Percentiles rank a stretch among this genome's conserved stretches.
Conservation (phyloP, 371 early-diverging fungal species). For the Nosema muscidifuracis region DNA sequence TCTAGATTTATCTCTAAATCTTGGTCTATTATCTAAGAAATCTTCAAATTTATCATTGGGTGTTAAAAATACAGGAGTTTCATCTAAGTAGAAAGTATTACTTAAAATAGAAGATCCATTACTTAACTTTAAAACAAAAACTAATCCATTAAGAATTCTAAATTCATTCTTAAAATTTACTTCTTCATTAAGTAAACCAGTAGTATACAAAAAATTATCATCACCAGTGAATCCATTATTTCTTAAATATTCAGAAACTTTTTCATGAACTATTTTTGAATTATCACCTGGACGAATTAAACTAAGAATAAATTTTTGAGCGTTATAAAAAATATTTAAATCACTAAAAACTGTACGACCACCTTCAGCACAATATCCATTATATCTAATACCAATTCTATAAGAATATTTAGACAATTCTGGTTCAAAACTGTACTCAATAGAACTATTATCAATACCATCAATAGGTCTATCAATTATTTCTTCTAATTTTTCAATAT, state of each 20-base stretch:
- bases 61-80: constrained; percentile 35
- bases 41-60: constrained; percentile 26
- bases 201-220: constrained; percentile 34
- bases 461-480: constrained; percentile 15
- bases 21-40: constrained; percentile 31
- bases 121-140: constrained; percentile 32
- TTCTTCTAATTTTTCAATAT: constrained; percentile 31
- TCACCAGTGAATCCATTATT: constrained; percentile 15
- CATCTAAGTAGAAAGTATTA: constrained; percentile 45
- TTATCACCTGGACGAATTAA: constrained; percentile 17
- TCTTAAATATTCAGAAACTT: constrained; percentile 21
- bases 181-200: constrained; percentile 48
- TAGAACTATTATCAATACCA: constrained; percentile 36
- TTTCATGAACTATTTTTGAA: constrained; percentile 14
- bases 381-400: constrained; percentile 59
- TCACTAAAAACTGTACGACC: constrained; percentile 53
- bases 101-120: constrained; percentile 19
- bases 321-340: constrained; percentile 49
- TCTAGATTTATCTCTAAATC: constrained; percentile 57
- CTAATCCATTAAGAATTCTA: constrained; percentile 28
- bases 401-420: constrained; percentile 25
- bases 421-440: constrained; percentile 39
- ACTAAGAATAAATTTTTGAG: constrained; percentile 34
- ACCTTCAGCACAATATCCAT: constrained; percentile 59
- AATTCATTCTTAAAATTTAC: constrained; percentile 38